Evolutionary conservation across 179 eudicot genomes (phyloP).

Genomic region (Beta corolliflora): DNA sequence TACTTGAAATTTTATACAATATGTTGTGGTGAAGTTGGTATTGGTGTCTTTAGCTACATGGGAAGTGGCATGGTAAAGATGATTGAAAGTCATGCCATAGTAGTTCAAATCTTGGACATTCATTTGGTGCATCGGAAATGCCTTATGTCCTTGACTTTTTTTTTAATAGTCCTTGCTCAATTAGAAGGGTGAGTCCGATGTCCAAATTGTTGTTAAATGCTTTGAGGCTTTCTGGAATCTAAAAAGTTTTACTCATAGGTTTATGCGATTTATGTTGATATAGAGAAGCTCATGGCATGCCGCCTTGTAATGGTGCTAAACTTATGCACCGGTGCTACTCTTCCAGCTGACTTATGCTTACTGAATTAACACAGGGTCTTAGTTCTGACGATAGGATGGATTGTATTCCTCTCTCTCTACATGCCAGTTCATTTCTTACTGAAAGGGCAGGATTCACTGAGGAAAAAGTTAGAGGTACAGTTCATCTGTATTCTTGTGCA

Average conservation of each 20-base stretch:
- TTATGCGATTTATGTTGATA: background rate
- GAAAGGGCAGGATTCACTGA: conserved; percentile 85
- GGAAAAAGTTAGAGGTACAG: conserved; percentile 84
- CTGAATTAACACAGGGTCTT: conserved; percentile 58
- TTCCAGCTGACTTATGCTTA: conserved; percentile 16
- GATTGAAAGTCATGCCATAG: background rate
- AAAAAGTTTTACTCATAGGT: background rate
- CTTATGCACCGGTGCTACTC: background rate
- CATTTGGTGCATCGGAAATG: background rate
- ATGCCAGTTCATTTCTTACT: conserved; percentile 86
- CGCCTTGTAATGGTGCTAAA: background rate
- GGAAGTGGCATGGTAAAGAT: background rate
- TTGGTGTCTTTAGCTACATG: background rate
- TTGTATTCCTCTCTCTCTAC: conserved; percentile 88
- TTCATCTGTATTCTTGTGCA: background rate
- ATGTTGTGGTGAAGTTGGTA: background rate
- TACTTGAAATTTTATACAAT: background rate
- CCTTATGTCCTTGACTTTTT: background rate
- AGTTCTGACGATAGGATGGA: conserved; percentile 87
- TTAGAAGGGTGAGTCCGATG: too few relatives aligned
- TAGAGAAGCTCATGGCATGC: background rate
- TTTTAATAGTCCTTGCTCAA: too few relatives aligned
- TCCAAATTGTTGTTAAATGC: background rate
- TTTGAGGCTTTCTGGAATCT: background rate
- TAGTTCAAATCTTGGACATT: background rate